Base-by-base conservation (phyloP, 805 yeast genomes). In the Metschnikowia anglica region DNA sequence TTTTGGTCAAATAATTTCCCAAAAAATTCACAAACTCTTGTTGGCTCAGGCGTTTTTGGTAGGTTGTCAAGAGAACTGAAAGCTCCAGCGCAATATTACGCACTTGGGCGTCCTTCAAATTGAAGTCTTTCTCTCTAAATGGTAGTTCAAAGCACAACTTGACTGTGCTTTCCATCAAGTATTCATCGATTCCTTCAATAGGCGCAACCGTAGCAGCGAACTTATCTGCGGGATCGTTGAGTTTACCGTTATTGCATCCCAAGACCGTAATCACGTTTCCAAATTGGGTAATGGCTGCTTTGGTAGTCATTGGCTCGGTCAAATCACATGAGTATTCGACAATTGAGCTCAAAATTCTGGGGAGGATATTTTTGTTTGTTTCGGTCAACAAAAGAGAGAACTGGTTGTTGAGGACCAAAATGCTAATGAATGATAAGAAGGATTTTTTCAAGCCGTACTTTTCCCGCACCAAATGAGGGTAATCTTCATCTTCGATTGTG, bases 101-200 rank as follows among this genome's bases (percentile, higher is more conserved):
- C 51, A 77, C 79, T 59, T 87, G 90, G 4, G 95, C 95, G 61
- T 89, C 96, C 50, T 80, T 79, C 37, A 81, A 67, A 56, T 83
- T 79, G 54, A 83, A 81, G 27, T 73, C 75, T 24, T 76, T 75
- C 26, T 81, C 76, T 52, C 84, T 81, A 60, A 87, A 82, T n/a
- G 95, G 88, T 36, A 88, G 68, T 60, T 88, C 90, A 68, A 88
- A 85, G 26, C 83, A 73, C 41, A 87, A 66, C 37, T 83, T 76
- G 3, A 89, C 75, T 20, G 80, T 72, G 51, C 81, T 83, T 38
- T 81, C 79, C 62, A 87, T 78, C 45, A 90, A 73, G 55, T 79
- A 78, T 32, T 78, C 81, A 43, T 85, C 83, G 37, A 87, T 77
- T 5, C 93, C 87, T 13, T 84, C 90, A 37, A 86, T 66, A 19